These are phyloP conservation scores for Dendrostoma leiphaemia DNA, from an alignment of 2,329 filamentous ascomycete species.

Conservation along the genomic window DNA sequence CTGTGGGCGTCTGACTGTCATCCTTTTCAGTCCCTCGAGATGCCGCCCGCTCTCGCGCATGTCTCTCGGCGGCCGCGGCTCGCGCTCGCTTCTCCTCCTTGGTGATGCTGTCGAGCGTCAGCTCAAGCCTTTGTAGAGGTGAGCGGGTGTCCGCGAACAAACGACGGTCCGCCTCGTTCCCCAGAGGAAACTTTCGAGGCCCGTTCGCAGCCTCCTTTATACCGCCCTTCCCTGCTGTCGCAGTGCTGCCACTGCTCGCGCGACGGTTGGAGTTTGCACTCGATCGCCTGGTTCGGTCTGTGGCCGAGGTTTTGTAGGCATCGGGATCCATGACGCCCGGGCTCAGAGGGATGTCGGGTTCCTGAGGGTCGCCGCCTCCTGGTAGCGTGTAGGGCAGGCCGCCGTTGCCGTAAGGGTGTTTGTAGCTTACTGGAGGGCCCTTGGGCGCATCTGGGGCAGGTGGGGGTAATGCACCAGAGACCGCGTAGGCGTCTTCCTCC, in stretches of 20 bases:
- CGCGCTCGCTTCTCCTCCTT: constrained; percentile 93
- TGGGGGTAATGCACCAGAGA: constrained; percentile 34
- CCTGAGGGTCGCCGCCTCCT: constrained; percentile 26
- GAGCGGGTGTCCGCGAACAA: constrained; percentile 79
- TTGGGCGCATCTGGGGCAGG: constrained; percentile 61
- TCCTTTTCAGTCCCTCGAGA: constrained; percentile 28
- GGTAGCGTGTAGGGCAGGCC: constrained; percentile 28
- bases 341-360: constrained; percentile 21
- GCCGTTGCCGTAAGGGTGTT: constrained; percentile 43
- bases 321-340: constrained; percentile 27
- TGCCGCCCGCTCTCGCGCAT: constrained; percentile 58
- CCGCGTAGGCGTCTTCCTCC: constrained; percentile 34
- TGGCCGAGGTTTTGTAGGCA: constrained; percentile 29
- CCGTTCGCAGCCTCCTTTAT: constrained; percentile 28
- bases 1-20: constrained; percentile 28
- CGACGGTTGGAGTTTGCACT: constrained; percentile 3
- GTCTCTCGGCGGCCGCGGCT: constrained; percentile 77
- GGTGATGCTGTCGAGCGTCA: constrained; percentile 86
- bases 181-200: constrained; percentile 36
- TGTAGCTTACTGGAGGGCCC: constrained; percentile 57
- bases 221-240: constrained; percentile 24
- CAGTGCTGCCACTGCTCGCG: constrained; percentile 23
- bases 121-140: constrained; percentile 89
- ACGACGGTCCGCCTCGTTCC: constrained; percentile 42
- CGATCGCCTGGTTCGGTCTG: constrained; percentile 18